These are phyloP conservation scores for Cyclotella choctawhatcheeana DNA, from an alignment of 108 stramenopile genomes.

Conservation along the genomic window DNA sequence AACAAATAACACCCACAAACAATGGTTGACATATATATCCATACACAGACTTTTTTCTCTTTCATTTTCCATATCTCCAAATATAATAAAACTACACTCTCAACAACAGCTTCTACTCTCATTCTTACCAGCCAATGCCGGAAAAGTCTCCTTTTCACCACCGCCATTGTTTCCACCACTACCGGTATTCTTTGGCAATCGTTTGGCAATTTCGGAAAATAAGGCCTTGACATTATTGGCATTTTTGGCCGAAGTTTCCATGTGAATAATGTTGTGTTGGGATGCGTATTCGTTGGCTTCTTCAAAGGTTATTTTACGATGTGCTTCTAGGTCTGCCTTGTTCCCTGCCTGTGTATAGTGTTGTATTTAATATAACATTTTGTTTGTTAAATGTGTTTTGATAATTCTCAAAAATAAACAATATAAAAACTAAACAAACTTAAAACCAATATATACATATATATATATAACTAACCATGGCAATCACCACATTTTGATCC, in stretches of 20 bases:
- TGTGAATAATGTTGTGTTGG: conserved; percentile 93
- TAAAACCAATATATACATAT: not conserved
- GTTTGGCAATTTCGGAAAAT: conserved; percentile 92
- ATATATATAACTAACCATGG: conserved; percentile 62
- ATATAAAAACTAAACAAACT: too few relatives aligned
- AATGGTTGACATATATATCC: too few relatives aligned
- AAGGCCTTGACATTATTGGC: conserved; percentile 93
- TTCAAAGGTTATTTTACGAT: conserved; percentile 89
- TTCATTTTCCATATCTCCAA: too few relatives aligned
- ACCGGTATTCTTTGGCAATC: conserved; percentile 89
- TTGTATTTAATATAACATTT: not conserved
- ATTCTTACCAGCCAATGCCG: conserved; percentile 86
- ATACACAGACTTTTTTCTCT: too few relatives aligned
- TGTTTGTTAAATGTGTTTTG: too few relatives aligned
- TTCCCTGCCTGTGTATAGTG: conserved; percentile 81
- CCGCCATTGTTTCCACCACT: conserved; percentile 66
- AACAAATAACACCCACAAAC: too few relatives aligned
- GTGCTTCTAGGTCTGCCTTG: conserved; percentile 90
- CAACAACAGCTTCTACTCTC: conserved; percentile 91
- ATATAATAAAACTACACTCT: too few relatives aligned
- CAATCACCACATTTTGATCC: conserved; percentile 98
- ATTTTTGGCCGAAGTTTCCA: conserved; percentile 97
- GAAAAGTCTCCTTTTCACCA: conserved; percentile 93
- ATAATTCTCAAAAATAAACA: too few relatives aligned
- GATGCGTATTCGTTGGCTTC: conserved; percentile 94